phyloP scores from a whole-genome alignment of 306 rosid genomes.

The Prunus kanzakura region DNA sequence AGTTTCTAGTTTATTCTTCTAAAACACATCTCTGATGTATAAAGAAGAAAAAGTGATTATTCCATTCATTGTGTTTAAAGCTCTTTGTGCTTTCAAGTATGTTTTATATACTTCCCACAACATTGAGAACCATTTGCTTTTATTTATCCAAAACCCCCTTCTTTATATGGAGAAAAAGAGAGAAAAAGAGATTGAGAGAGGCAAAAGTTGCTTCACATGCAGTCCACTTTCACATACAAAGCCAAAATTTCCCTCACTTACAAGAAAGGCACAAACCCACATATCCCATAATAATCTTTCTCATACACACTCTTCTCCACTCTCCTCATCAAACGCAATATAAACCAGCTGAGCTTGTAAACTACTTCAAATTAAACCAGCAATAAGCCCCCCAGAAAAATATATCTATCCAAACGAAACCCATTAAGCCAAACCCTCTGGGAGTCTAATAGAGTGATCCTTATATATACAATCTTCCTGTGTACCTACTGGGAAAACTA shows the following conservation, averaged over 20 bases:
- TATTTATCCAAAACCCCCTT: slow-evolving; percentile 54
- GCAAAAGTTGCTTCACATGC: slow-evolving; percentile 53
- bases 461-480: too few species aligned
- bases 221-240: slow-evolving; percentile 49
- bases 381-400: too few species aligned
- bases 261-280: slow-evolving; percentile 87
- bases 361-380: too few species aligned
- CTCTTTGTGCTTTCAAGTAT: slow-evolving; percentile 34
- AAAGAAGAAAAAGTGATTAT: slow-evolving; percentile 53
- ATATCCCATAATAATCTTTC: slow-evolving; percentile 27
- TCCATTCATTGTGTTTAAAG: slow-evolving; percentile 50
- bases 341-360: neutral
- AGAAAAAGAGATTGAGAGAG: neutral
- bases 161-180: neutral
- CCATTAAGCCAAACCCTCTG: slow-evolving; percentile 6
- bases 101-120: slow-evolving; percentile 39
- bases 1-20: slow-evolving; percentile 28
- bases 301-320: too few species aligned
- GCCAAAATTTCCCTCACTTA: slow-evolving; percentile 88
- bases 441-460: too few species aligned
- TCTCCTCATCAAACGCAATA: neutral
- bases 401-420: slow-evolving; percentile 17
- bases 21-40: neutral
- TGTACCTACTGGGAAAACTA: too few species aligned
- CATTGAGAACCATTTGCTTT: slow-evolving; percentile 45